Percentiles rank a stretch among this genome's conserved stretches.
These are phyloP conservation scores for Geosiphon pyriformis DNA, from an alignment of 192 early-diverging fungal species.

Conservation along the genomic window DNA sequence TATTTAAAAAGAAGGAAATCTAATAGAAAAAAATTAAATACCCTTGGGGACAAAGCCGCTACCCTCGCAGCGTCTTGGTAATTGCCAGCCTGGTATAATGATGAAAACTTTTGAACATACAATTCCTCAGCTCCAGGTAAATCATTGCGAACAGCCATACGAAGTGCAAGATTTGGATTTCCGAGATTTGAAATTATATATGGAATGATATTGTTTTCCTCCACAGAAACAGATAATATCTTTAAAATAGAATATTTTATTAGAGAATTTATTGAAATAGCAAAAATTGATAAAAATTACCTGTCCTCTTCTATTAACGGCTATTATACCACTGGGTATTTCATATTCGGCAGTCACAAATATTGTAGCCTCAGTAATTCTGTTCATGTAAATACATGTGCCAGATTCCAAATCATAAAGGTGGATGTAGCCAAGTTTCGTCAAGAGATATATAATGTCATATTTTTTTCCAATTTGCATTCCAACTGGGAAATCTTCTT, in stretches of 20 bases:
- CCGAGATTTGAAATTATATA: conserved; percentile 79
- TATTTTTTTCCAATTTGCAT: conserved; percentile 96
- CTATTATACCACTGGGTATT: conserved; percentile 81
- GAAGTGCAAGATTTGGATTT: conserved; percentile 87
- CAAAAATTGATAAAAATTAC: conserved; percentile 28
- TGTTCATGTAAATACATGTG: conserved; percentile 94
- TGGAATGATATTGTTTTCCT: conserved; percentile 86
- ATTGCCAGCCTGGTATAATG: conserved; percentile 68
- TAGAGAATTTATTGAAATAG: neutral
- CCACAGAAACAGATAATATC: conserved; percentile 91
- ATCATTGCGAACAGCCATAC: conserved; percentile 82
- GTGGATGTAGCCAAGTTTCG: conserved; percentile 98
- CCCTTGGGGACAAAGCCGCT: conserved; percentile 87
- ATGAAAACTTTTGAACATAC: conserved; percentile 87
- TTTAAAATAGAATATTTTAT: conserved; percentile 25
- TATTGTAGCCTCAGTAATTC: conserved; percentile 96
- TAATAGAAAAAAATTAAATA: conserved; percentile 26
- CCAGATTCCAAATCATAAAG: conserved; percentile 95
- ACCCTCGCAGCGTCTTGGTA: conserved; percentile 90
- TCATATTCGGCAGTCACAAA: conserved; percentile 94
- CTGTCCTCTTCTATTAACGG: conserved; percentile 94
- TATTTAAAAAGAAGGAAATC: neutral
- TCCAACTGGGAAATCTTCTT: conserved; percentile 90
- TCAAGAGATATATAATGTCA: conserved; percentile 91
- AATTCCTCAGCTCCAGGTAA: conserved; percentile 92